Evolutionary conservation across 2,329 filamentous ascomycete species (phyloP).

Genomic region (Aspergillus aculeatus): DNA sequence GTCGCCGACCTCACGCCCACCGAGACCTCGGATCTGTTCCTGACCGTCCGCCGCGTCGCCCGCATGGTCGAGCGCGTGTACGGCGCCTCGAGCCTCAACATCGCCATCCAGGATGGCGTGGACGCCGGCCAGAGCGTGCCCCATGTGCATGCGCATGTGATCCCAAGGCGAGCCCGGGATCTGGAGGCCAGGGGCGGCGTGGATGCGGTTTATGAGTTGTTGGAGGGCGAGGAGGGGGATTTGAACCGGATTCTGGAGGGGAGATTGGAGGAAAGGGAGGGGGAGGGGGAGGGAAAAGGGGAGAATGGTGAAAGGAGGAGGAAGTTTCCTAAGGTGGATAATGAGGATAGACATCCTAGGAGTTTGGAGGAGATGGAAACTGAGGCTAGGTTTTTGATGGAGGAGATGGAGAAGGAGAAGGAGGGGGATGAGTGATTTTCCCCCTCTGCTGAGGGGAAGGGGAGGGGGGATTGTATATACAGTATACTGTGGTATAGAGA

Average conservation of each 20-base stretch:
- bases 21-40: constrained; percentile 83
- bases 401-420: constrained; percentile 37
- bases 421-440: constrained; percentile 25
- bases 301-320: constrained; percentile 28
- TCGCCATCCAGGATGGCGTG: constrained; percentile 89
- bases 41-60: constrained; percentile 79
- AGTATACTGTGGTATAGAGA: too few species aligned
- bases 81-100: constrained; percentile 75
- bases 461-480: not conserved
- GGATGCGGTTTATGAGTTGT: constrained; percentile 76
- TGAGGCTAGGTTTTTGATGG: constrained; percentile 45
- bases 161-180: constrained; percentile 66
- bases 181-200: constrained; percentile 57
- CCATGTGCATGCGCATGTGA: constrained; percentile 91
- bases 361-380: constrained; percentile 39
- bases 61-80: constrained; percentile 66
- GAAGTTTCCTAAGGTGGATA: constrained; percentile 73
- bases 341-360: constrained; percentile 59
- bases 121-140: constrained; percentile 91
- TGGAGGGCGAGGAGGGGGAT: constrained; percentile 84
- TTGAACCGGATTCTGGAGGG: constrained; percentile 50
- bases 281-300: constrained; percentile 24
- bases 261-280: constrained; percentile 33
- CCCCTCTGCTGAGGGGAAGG: not conserved
- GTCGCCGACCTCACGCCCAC: constrained; percentile 69